Base-by-base conservation (phyloP, 2,329 filamentous ascomycete genomes). In the Metarhizium guizhouense region DNA sequence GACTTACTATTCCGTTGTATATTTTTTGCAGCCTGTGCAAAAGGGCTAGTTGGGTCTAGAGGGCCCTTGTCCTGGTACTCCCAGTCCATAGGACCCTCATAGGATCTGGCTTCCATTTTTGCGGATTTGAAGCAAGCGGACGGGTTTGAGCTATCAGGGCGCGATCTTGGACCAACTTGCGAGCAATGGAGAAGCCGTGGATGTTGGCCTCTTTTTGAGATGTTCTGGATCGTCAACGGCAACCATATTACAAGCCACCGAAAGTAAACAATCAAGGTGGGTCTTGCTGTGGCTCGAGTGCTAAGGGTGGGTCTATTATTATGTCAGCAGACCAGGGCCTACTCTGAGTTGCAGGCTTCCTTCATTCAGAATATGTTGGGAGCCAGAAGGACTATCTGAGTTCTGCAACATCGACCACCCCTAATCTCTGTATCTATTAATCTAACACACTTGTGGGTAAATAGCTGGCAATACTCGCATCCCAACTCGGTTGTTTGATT, bases 11-110 rank as follows among this genome's bases (percentile, higher is more conserved):
- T 73, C 52, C 74, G 68, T 51, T 68, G 65, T 47, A 68, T 65
- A 51, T 64, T 67, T 63, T 69, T 75, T 1, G 75, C 73, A 42
- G 79, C 74, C 59, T 82, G 79, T 20, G 78, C 74, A 66, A 85
- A 86, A 2, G 83, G 83, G 60, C 82, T 85, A 10, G 80, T 81
- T 18, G 76, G 76, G 68, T 86, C 83, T 58, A 82, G 68, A 18
- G 81, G 82, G 2, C 77, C 81, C 51, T 72, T 68, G 58, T 74
- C 76, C 62, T 85, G 77, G 67, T 83, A 86, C 65, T 86, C 81
- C 80, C 81, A 86, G 63, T 86, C 83, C 83, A 86, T 86, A 59
- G 74, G 82, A 58, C 80, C 74, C 68, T 85, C 82, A 60, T 74
- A 78, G 2, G 78, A 82, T 63, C 83, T 74, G 61, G 75, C 74